Conservation (phyloP, 2,329 filamentous ascomycete species). For the Catunica adiposa region DNA sequence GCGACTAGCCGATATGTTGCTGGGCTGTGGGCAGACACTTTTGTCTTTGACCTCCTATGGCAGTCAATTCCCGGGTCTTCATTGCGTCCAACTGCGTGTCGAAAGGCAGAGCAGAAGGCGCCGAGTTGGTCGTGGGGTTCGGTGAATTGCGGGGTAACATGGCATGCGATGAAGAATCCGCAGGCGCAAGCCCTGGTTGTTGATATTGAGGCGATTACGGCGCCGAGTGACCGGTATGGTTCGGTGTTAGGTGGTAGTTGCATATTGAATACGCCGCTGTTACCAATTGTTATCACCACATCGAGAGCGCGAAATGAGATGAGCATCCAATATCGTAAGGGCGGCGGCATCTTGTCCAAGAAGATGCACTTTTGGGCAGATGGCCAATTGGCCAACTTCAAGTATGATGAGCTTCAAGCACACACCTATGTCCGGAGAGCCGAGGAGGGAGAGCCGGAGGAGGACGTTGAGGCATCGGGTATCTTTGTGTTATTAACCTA, state of each 20-base stretch:
- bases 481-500: slow-evolving; percentile 13
- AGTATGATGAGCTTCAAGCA: slow-evolving; percentile 12
- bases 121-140: slow-evolving; percentile 14
- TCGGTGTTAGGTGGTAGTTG: slow-evolving; percentile 12
- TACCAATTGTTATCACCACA: slow-evolving; percentile 13
- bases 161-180: slow-evolving; percentile 14
- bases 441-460: slow-evolving; percentile 2
- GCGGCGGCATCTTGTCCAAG: slow-evolving; percentile 12
- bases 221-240: slow-evolving; percentile 7
- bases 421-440: slow-evolving; percentile 12
- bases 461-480: slow-evolving; percentile 12
- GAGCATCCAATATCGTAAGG: slow-evolving; percentile 12
- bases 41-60: slow-evolving; percentile 14
- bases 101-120: slow-evolving; percentile 9
- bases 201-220: slow-evolving; percentile 11
- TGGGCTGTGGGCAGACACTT: slow-evolving; percentile 18
- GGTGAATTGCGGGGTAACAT: slow-evolving; percentile 12
- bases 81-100: slow-evolving; percentile 8
- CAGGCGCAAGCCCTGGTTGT: slow-evolving; percentile 13
- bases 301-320: slow-evolving; percentile 9
- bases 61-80: slow-evolving; percentile 12
- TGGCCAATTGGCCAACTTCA: slow-evolving; percentile 12
- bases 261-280: slow-evolving; percentile 13
- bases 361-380: slow-evolving; percentile 14
- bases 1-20: slow-evolving; percentile 19